Conservation (phyloP, 2,329 filamentous ascomycete genomes). For the Didymella pomorum region DNA sequence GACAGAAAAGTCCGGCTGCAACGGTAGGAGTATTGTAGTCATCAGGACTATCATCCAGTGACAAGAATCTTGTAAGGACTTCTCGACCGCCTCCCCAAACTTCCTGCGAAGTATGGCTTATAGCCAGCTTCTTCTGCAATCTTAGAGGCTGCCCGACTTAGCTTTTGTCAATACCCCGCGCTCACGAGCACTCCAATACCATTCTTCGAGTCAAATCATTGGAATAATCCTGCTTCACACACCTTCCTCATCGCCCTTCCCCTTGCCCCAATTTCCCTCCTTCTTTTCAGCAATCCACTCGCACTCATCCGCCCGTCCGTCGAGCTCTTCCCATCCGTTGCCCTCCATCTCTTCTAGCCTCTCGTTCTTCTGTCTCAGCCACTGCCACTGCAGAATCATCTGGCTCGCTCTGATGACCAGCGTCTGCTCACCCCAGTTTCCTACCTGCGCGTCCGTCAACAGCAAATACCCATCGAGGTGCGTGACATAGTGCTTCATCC, state of each 20-base stretch:
- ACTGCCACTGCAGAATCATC: conserved; percentile 39
- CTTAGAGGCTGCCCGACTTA: background rate
- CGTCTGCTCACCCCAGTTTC: conserved; percentile 20
- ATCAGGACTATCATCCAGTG: no score
- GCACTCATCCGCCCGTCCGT: conserved; percentile 33
- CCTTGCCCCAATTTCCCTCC: conserved; percentile 6
- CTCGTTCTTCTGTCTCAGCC: conserved; percentile 39
- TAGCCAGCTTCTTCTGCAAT: no score
- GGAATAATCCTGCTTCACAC: background rate
- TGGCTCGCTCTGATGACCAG: conserved; percentile 22
- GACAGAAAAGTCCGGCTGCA: no score
- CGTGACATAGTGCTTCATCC: conserved; percentile 45
- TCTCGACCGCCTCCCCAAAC: no score
- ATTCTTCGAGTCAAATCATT: background rate
- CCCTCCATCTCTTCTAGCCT: conserved; percentile 37
- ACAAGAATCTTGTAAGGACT: no score
- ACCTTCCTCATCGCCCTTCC: conserved; percentile 1
- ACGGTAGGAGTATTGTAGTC: no score
- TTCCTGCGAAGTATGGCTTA: no score
- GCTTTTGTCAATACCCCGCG: background rate
- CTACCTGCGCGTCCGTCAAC: conserved; percentile 31
- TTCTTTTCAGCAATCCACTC: conserved; percentile 38
- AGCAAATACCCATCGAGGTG: conserved; percentile 35
- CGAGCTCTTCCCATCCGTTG: conserved; percentile 35
- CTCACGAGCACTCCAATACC: background rate